These are phyloP conservation scores for Ustilago trichophora DNA, from an alignment of 1,284 basidiomycete species.

Conservation along the genomic window DNA sequence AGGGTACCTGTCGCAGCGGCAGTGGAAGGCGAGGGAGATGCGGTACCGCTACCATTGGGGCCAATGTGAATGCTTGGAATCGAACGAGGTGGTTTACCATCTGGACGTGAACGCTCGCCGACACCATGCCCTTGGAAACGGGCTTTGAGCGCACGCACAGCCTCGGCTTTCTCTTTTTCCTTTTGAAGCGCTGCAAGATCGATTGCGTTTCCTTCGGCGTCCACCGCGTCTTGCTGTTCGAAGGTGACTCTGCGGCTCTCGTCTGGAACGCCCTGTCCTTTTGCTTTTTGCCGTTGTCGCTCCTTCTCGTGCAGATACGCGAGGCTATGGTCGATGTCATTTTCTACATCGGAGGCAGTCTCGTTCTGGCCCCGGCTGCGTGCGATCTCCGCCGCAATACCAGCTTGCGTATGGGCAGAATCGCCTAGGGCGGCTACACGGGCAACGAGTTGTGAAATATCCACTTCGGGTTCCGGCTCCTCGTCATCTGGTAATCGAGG, in stretches of 20 bases:
- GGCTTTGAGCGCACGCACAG: constrained; percentile 47
- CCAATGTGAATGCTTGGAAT: constrained; percentile 41
- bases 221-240: no score
- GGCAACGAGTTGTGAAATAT: constrained; percentile 52
- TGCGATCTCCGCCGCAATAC: constrained; percentile 25
- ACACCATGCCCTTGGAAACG: constrained; percentile 45
- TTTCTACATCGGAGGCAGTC: constrained; percentile 47
- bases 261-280: constrained; percentile 22
- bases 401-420: constrained; percentile 31
- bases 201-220: constrained; percentile 28
- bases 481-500: constrained; percentile 32
- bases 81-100: constrained; percentile 4
- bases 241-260: background rate
- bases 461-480: constrained; percentile 62
- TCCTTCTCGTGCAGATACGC: constrained; percentile 52
- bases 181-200: constrained; percentile 43
- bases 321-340: constrained; percentile 56
- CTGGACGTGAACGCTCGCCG: constrained; percentile 24
- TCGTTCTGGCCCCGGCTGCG: constrained; percentile 34
- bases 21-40: background rate
- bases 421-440: constrained; percentile 51
- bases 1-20: background rate
- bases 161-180: constrained; percentile 58
- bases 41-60: background rate
- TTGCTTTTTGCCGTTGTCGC: constrained; percentile 27